Conservation (phyloP, 2,329 filamentous ascomycete species). For the Trichoderma atrobrunneum region DNA sequence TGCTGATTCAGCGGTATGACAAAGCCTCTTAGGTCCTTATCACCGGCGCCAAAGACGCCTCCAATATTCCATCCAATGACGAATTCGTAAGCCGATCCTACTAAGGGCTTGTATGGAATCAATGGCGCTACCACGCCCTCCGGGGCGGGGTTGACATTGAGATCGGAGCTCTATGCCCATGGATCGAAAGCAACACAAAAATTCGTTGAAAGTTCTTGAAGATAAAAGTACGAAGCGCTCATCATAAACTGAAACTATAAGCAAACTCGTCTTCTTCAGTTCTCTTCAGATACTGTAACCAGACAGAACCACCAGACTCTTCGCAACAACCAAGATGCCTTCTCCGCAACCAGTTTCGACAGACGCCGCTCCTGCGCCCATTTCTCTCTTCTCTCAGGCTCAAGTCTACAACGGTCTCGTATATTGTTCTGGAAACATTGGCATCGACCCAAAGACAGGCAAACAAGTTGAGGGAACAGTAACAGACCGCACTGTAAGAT, state of each 20-base stretch:
- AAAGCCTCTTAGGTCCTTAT: neutral
- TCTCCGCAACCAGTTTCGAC: neutral
- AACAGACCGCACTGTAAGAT: slow-evolving; percentile 39
- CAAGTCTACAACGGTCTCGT: slow-evolving; percentile 62
- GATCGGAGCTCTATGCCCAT: neutral
- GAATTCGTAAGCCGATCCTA: neutral
- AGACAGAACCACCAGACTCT: neutral
- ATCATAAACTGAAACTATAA: neutral
- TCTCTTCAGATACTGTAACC: neutral
- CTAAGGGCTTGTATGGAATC: neutral
- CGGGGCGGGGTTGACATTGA: neutral
- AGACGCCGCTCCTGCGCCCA: slow-evolving; percentile 31
- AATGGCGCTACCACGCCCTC: neutral
- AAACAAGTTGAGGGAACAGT: slow-evolving; percentile 53
- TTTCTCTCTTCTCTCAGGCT: slow-evolving; percentile 58
- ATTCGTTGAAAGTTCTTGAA: neutral
- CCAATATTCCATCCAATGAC: neutral
- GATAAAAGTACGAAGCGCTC: neutral
- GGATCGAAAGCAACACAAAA: neutral
- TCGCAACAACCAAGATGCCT: slow-evolving; percentile 4
- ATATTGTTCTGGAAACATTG: slow-evolving; percentile 64
- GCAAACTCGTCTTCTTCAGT: neutral
- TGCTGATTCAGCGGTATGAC: slow-evolving; percentile 17
- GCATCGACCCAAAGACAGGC: slow-evolving; percentile 51
- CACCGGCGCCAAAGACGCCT: neutral